Evolutionary conservation across 208 protist genomes (phyloP).

Genomic region (Willaertia magna): DNA sequence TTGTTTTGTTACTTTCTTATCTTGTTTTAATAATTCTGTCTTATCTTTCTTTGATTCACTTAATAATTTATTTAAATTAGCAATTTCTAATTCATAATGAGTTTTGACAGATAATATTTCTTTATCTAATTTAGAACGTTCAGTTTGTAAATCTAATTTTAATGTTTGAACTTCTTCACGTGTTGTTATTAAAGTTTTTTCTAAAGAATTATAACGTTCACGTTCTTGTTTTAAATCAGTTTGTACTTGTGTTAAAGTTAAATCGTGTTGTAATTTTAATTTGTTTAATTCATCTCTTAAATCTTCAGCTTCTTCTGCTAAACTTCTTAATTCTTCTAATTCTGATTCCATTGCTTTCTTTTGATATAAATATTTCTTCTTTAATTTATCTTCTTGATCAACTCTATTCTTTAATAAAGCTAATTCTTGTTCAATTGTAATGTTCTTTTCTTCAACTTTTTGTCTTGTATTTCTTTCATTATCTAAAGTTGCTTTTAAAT

Average conservation of each 20-base stretch:
- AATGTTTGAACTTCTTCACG: background rate
- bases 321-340: background rate
- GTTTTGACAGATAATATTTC: background rate
- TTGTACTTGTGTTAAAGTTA: background rate
- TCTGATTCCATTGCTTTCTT: background rate
- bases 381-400: background rate
- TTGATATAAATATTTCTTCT: background rate
- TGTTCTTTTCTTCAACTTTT: background rate
- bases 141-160: background rate
- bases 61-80: background rate
- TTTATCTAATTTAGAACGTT: background rate
- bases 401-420: background rate
- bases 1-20: background rate
- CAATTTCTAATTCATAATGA: background rate
- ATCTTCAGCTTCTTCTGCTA: slow-evolving; percentile 1
- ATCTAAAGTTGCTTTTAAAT: background rate
- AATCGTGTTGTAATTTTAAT: background rate
- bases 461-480: background rate
- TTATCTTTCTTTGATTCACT: background rate
- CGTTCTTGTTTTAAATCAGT: background rate
- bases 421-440: background rate
- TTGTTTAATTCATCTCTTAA: background rate
- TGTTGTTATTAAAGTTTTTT: background rate
- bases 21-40: background rate
- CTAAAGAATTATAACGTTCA: background rate